These are phyloP conservation scores for Sporothrix brasiliensis DNA, from an alignment of 2,329 filamentous ascomycete genomes.

Conservation along the genomic window DNA sequence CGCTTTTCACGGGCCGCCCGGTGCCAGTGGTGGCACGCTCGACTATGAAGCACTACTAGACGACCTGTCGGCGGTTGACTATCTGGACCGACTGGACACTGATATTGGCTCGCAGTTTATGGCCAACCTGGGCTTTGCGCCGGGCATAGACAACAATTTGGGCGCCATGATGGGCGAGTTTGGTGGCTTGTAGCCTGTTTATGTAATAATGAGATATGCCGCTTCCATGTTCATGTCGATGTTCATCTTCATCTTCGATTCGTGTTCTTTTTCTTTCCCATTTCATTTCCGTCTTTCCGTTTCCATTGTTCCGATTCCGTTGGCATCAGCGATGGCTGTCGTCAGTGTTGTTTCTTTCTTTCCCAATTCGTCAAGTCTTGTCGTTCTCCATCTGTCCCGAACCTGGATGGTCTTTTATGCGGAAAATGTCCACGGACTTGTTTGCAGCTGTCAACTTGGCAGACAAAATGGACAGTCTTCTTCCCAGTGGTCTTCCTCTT, in stretches of 20 bases:
- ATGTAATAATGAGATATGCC: not conserved
- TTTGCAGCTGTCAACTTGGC: not conserved
- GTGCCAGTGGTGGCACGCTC: slow-evolving; percentile 37
- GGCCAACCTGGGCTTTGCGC: slow-evolving; percentile 67
- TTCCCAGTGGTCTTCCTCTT: not conserved
- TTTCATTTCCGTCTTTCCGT: not conserved
- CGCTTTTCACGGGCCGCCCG: not conserved
- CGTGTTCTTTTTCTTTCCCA: not conserved
- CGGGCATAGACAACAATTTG: slow-evolving; percentile 46
- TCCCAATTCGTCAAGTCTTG: not conserved
- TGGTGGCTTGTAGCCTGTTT: slow-evolving; percentile 33
- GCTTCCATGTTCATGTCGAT: not conserved
- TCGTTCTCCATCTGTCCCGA: not conserved
- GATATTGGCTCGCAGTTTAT: slow-evolving; percentile 62
- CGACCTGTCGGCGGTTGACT: slow-evolving; percentile 56
- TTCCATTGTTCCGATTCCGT: too few species aligned
- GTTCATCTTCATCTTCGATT: not conserved
- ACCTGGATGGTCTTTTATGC: not conserved
- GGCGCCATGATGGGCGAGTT: slow-evolving; percentile 45
- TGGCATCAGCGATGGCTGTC: too few species aligned
- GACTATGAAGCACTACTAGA: slow-evolving; percentile 59
- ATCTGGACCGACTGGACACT: slow-evolving; percentile 53
- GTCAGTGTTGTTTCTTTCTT: too few species aligned
- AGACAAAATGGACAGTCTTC: not conserved
- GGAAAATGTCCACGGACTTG: not conserved